A percentile compares a stretch with the other conserved stretches of the same genome.
Evolutionary conservation across 441 rosid species (phyloP).

Genomic region (Caryocar brasiliense): DNA sequence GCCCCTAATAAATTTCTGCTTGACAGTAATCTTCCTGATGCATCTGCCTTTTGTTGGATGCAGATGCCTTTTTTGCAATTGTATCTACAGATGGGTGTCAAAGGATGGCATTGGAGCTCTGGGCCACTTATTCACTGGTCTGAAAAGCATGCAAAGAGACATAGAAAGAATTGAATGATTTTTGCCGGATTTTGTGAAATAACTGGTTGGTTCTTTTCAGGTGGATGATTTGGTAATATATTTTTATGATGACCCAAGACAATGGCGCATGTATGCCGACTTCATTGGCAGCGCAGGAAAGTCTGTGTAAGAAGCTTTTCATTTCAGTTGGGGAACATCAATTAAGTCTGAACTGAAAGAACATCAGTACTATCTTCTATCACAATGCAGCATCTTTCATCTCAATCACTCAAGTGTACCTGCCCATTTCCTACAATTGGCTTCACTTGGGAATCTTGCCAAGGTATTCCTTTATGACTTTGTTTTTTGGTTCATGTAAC

Average conservation of each 20-base stretch:
- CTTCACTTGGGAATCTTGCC: conserved; percentile 89
- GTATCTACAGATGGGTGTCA: conserved; percentile 80
- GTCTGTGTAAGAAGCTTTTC: conserved; percentile 23
- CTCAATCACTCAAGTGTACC: conserved; percentile 84
- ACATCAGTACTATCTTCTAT: conserved; percentile 11
- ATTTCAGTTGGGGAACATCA: conserved; percentile 8
- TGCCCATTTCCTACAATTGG: conserved; percentile 73
- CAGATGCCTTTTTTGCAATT: conserved; percentile 11
- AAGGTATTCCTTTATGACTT: conserved; percentile 45
- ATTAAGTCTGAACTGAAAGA: conserved; percentile 4
- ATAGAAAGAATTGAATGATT: too few relatives aligned
- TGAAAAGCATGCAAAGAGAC: conserved; percentile 20
- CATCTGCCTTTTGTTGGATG: conserved; percentile 12
- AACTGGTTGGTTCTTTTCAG: conserved; percentile 46
- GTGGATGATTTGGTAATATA: conserved; percentile 87
- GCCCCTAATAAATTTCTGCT: not conserved
- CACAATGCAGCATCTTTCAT: conserved; percentile 71
- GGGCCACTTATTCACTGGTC: conserved; percentile 88
- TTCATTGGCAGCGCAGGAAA: conserved; percentile 97
- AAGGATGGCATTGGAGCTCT: conserved; percentile 97
- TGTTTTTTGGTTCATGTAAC: too few relatives aligned
- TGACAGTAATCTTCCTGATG: too few relatives aligned
- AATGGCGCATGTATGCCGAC: conserved; percentile 99
- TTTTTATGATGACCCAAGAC: conserved; percentile 93
- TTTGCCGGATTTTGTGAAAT: too few relatives aligned